Conservation (phyloP, 2,329 filamentous ascomycete genomes). For the Neofusicoccum parvum region DNA sequence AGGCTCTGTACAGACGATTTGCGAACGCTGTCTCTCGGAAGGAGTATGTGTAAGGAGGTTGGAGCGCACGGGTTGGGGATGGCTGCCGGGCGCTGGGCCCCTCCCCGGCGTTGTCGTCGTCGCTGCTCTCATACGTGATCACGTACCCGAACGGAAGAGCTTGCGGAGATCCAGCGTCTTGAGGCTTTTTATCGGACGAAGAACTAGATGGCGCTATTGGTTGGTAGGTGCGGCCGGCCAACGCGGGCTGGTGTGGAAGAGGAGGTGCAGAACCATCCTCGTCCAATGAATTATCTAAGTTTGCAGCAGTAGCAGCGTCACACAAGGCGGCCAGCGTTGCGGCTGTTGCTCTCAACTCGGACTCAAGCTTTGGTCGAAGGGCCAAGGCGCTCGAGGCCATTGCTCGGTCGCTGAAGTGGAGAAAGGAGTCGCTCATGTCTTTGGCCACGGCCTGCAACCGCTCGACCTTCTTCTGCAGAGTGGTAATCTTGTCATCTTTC, state of each 20-base stretch:
- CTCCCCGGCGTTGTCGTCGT: background rate
- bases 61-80: background rate
- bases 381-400: slow-evolving; percentile 24
- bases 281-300: no score
- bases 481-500: slow-evolving; percentile 78
- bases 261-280: no score
- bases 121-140: no score
- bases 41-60: slow-evolving; percentile 57
- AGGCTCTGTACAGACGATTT: slow-evolving; percentile 67
- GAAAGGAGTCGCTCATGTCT: slow-evolving; percentile 73
- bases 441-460: slow-evolving; percentile 70
- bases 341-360: background rate
- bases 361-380: slow-evolving; percentile 53
- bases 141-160: no score
- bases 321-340: no score
- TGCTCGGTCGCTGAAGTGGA: slow-evolving; percentile 28
- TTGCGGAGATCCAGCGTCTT: no score
- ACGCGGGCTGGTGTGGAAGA: no score
- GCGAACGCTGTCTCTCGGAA: slow-evolving; percentile 69
- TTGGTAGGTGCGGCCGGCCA: no score
- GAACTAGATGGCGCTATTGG: no score
- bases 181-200: no score
- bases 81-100: background rate
- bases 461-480: slow-evolving; percentile 69
- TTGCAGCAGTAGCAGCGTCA: no score